Evolutionary conservation across 768 basidiomycete species (phyloP), one percentile per base, ranked within the genome.

Genomic region (Phlegmacium glaucopus): DNA sequence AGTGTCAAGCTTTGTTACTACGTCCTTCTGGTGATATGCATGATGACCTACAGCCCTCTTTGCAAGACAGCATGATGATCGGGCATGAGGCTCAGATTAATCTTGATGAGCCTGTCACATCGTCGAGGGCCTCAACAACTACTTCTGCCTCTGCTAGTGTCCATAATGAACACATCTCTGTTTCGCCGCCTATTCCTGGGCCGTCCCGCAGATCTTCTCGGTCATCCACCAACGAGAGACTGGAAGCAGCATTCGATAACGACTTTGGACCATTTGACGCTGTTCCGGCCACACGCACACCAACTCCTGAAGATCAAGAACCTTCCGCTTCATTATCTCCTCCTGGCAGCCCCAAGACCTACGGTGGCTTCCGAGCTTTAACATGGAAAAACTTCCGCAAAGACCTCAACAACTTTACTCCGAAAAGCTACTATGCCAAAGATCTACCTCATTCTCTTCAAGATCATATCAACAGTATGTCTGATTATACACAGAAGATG

Each of bases 401-500:
- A 46, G 56, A 72, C 47, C 55, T 63, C 28, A 58, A 57, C 17
- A 70, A 70, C 40, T 67, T 69, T 40, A 50, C 51, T 4, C 64
- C 62, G 34, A 66, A 63, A 32, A 66, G 65, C 41, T 57, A 61
- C 36, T 64, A 67, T 12, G 61, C 79, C 2, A 70, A 63, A 47
- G 73, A 87, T 49, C 69, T 89, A n/a, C 81, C 82, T 1, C 80
- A 82, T 52, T 52, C 69, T 3, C 58, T 89, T 5, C 83, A 87
- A 47, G 87, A 90, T 59, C 67, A 76, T 44, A 76, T 90, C 64
- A 86, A 87, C 61, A 57, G 66, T 1, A 69, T 82, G 53, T 67
- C 72, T 1, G 56, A 58, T 0, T 44, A 58, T n/a, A 72, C 67
- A 22, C 70, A 76, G 10, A 60, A 64, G 17, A 69, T 75, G 2